Conservation (phyloP, 2,329 filamentous ascomycete species). For the Fusarium sp. region DNA sequence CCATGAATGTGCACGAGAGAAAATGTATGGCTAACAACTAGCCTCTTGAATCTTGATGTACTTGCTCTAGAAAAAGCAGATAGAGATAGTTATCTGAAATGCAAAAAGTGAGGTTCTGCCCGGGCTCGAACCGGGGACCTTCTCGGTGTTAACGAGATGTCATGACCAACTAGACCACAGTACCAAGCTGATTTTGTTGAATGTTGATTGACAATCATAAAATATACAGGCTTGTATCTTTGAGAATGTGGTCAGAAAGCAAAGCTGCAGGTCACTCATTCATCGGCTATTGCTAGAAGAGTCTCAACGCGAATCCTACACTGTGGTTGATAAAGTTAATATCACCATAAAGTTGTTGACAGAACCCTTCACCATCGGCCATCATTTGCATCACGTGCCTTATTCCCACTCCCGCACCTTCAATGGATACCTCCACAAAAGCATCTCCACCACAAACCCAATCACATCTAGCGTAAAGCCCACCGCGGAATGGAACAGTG, state of each 20-base stretch:
- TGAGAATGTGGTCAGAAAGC: too few relatives aligned
- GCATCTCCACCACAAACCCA: background rate
- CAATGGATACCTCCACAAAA: background rate
- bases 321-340: too few relatives aligned
- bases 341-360: too few relatives aligned
- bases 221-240: too few relatives aligned
- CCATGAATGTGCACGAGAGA: background rate
- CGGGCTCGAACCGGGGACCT: background rate
- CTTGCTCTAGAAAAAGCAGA: accelerated
- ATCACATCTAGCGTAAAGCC: background rate
- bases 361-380: too few relatives aligned
- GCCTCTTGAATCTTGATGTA: background rate
- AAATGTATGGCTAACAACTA: background rate
- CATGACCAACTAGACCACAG: background rate
- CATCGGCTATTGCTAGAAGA: accelerated
- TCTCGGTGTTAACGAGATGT: background rate
- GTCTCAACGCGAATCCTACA: accelerated
- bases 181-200: background rate
- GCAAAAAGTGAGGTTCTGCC: background rate
- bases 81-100: background rate
- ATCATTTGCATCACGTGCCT: background rate
- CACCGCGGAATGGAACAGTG: background rate
- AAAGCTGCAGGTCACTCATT: too few relatives aligned
- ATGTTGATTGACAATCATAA: too few relatives aligned
- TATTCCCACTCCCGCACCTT: accelerated